Conservation (phyloP, 768 basidiomycete genomes). For the Rhizopogon vesiculosus region DNA sequence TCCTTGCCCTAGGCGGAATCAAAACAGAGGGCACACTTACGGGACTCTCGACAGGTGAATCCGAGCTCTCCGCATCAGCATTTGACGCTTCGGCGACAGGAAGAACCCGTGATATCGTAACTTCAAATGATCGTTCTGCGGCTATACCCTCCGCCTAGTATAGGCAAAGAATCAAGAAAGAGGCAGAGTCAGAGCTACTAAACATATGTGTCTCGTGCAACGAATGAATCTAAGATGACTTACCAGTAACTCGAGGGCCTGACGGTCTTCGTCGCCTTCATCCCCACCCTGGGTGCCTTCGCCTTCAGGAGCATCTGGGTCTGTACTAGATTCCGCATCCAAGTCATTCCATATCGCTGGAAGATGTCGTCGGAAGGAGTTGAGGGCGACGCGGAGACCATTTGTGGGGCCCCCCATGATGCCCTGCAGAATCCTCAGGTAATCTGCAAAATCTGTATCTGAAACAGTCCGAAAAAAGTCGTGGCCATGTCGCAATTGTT, state of each 20-base stretch:
- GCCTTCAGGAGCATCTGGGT: constrained; percentile 20
- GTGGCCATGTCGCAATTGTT: constrained; percentile 13
- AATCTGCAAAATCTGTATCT: constrained; percentile 25
- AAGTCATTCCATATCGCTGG: constrained; percentile 24
- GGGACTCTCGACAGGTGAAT: background rate
- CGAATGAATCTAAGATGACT: constrained; percentile 12
- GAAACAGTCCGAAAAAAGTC: constrained; percentile 15
- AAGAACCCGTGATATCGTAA: background rate
- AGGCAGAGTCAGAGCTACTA: constrained; percentile 27
- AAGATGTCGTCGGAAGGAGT: constrained; percentile 28
- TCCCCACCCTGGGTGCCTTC: constrained; percentile 24
- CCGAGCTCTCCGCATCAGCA: background rate
- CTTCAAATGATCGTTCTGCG: background rate
- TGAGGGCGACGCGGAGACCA: constrained; percentile 37
- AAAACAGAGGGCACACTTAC: constrained; percentile 4
- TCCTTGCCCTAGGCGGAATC: background rate
- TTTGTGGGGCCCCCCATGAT: constrained; percentile 43
- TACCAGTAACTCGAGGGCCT: constrained; percentile 20
- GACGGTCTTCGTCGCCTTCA: constrained; percentile 10
- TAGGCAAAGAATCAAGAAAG: constrained; percentile 13
- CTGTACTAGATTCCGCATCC: background rate
- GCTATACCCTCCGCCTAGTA: constrained; percentile 5
- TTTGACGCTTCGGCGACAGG: background rate
- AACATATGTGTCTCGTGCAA: constrained; percentile 15
- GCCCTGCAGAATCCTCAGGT: constrained; percentile 41